Evolutionary conservation across 2,329 filamentous ascomycete genomes (phyloP).

Genomic region (Stemphylium vesicarium): DNA sequence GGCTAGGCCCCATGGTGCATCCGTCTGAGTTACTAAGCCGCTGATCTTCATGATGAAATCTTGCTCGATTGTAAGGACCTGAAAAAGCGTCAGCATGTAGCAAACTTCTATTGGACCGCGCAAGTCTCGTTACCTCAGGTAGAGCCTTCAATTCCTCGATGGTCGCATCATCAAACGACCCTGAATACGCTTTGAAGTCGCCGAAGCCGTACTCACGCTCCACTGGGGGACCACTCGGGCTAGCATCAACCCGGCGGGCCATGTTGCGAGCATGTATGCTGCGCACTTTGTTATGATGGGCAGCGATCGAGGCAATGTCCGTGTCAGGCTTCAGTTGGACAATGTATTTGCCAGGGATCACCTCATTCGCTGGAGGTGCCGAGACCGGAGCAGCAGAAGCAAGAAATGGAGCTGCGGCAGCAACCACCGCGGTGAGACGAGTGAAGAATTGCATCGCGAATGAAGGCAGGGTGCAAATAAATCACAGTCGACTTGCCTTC

Average conservation of each 20-base stretch:
- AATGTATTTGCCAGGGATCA: conserved; percentile 53
- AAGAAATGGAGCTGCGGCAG: conserved; percentile 31
- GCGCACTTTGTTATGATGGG: conserved; percentile 35
- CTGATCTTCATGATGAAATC: conserved; percentile 37
- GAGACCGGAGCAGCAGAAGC: conserved; percentile 29
- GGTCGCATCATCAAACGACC: conserved; percentile 39
- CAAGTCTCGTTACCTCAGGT: conserved; percentile 26
- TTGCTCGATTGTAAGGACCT: conserved; percentile 29
- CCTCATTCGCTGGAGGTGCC: conserved; percentile 6
- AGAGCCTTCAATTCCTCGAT: conserved; percentile 37
- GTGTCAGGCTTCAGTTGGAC: conserved; percentile 50
- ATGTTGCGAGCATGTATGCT: conserved; percentile 41
- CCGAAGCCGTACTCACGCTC: conserved; percentile 40
- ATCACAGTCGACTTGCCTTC: not conserved
- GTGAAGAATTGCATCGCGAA: conserved; percentile 38
- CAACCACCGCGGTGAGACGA: conserved; percentile 32
- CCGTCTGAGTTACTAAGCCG: conserved; percentile 28
- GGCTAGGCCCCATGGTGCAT: conserved; percentile 37
- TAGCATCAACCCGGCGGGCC: conserved; percentile 21
- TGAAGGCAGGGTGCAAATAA: not conserved
- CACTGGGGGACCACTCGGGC: conserved; percentile 22
- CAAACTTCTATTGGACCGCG: not conserved
- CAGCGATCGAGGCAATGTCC: conserved; percentile 30
- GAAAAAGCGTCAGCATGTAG: not conserved
- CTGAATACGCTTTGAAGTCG: conserved; percentile 41